These are phyloP conservation scores for Epichloe sibirici DNA, from an alignment of 2,329 filamentous ascomycete species.

Conservation along the genomic window DNA sequence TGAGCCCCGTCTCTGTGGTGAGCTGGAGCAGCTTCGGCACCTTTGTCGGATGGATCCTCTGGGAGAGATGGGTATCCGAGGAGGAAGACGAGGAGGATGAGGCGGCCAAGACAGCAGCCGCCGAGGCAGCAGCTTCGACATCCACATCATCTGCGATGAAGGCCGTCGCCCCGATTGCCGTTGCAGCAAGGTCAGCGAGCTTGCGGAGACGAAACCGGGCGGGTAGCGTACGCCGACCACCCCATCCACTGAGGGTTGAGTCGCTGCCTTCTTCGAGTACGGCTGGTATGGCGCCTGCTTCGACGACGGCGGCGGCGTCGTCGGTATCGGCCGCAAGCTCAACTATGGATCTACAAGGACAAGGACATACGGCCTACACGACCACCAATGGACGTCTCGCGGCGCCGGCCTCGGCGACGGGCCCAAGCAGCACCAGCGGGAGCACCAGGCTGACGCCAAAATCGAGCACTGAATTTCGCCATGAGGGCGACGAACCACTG, in stretches of 20 bases:
- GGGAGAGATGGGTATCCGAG: slow-evolving; percentile 80
- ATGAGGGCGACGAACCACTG: slow-evolving; percentile 10
- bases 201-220: slow-evolving; percentile 22
- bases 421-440: slow-evolving; percentile 15
- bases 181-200: slow-evolving; percentile 18
- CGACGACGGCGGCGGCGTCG: slow-evolving; percentile 12
- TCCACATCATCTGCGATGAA: background rate
- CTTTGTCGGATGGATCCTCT: slow-evolving; percentile 76
- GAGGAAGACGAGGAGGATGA: slow-evolving; percentile 42
- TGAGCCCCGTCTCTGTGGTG: slow-evolving; percentile 84
- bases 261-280: slow-evolving; percentile 13
- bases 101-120: slow-evolving; percentile 23
- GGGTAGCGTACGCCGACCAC: slow-evolving; percentile 25
- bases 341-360: slow-evolving; percentile 28
- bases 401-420: slow-evolving; percentile 39
- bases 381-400: slow-evolving; percentile 28
- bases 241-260: slow-evolving; percentile 17
- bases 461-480: slow-evolving; percentile 19
- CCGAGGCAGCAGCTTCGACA: background rate
- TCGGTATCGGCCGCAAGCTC: slow-evolving; percentile 31
- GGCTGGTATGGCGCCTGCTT: slow-evolving; percentile 11
- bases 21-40: slow-evolving; percentile 75
- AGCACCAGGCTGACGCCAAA: slow-evolving; percentile 12
- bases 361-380: background rate
- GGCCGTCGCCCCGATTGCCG: background rate